Evolutionary conservation across 441 rosid species (phyloP).

Genomic region (Aquilaria agallochum): DNA sequence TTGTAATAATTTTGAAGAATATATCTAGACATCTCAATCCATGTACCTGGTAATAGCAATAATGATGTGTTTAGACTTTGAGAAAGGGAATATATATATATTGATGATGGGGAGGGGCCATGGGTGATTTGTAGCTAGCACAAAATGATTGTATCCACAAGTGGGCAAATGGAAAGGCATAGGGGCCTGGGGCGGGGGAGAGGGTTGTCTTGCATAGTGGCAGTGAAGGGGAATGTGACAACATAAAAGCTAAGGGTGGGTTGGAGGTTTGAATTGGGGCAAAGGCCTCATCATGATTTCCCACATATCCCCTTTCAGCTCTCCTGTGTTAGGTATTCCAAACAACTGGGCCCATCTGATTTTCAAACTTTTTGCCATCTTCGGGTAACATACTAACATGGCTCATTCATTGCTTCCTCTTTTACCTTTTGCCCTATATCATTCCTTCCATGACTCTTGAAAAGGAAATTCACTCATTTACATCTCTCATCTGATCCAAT

Average conservation of each 20-base stretch:
- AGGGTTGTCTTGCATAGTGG: conserved; percentile 7
- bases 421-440: conserved; percentile 16
- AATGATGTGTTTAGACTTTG: conserved; percentile 22
- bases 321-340: conserved; percentile 19
- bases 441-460: conserved; percentile 16
- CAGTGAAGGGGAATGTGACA: conserved; percentile 26
- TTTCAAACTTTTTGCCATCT: conserved; percentile 43
- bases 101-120: conserved; percentile 13
- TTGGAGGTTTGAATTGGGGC: background rate
- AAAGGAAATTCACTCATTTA: background rate
- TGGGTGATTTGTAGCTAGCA: conserved; percentile 31
- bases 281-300: conserved; percentile 12
- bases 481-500: no score
- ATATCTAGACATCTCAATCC: background rate
- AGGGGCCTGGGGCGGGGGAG: no score
- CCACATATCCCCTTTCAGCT: conserved; percentile 6
- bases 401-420: conserved; percentile 33
- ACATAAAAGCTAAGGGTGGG: conserved; percentile 23
- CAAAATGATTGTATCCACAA: conserved; percentile 77
- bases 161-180: conserved; percentile 32
- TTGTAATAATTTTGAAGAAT: background rate
- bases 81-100: conserved; percentile 1
- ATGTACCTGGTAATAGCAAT: conserved; percentile 14
- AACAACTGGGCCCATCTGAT: conserved; percentile 33
- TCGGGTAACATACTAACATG: conserved; percentile 64